Percentiles rank a stretch among this genome's conserved stretches.
These are phyloP conservation scores for Eucalyptus regnans DNA, from an alignment of 345 rosid genomes.

Conservation along the genomic window DNA sequence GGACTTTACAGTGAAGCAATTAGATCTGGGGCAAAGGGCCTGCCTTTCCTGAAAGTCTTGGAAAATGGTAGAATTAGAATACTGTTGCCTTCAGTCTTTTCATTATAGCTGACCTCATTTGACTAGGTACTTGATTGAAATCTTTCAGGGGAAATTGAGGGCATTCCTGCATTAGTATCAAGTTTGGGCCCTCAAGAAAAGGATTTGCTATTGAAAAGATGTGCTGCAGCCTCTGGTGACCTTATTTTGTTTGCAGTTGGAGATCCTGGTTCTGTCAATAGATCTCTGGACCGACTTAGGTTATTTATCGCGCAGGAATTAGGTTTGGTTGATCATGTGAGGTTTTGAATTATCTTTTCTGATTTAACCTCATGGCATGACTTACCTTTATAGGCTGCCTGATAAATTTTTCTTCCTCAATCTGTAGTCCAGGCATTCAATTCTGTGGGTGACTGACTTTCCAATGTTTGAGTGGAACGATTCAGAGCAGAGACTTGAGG, in stretches of 20 bases:
- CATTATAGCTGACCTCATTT: background rate
- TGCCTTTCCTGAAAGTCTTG: slow-evolving; percentile 84
- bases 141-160: slow-evolving; percentile 52
- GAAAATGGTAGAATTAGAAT: slow-evolving; percentile 53
- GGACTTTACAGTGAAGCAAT: slow-evolving; percentile 70
- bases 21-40: slow-evolving; percentile 95
- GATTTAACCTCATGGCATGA: background rate
- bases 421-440: slow-evolving; percentile 68
- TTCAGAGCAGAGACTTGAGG: slow-evolving; percentile 85
- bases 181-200: slow-evolving; percentile 44
- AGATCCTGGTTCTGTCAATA: slow-evolving; percentile 54
- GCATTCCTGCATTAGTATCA: slow-evolving; percentile 64
- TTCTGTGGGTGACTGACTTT: slow-evolving; percentile 95
- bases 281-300: slow-evolving; percentile 75
- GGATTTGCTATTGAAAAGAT: slow-evolving; percentile 36
- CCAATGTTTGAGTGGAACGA: slow-evolving; percentile 98
- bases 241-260: slow-evolving; percentile 92
- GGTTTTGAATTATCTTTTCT: slow-evolving; percentile 1
- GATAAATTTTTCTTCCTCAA: background rate
- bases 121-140: background rate
- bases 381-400: background rate
- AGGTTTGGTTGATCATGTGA: slow-evolving; percentile 73
- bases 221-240: slow-evolving; percentile 75
- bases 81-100: background rate
- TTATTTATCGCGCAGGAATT: slow-evolving; percentile 53